Evolutionary conservation across 345 rosid genomes (phyloP), one percentile per base, ranked within the genome.

Genomic region (Brassica rapa): DNA sequence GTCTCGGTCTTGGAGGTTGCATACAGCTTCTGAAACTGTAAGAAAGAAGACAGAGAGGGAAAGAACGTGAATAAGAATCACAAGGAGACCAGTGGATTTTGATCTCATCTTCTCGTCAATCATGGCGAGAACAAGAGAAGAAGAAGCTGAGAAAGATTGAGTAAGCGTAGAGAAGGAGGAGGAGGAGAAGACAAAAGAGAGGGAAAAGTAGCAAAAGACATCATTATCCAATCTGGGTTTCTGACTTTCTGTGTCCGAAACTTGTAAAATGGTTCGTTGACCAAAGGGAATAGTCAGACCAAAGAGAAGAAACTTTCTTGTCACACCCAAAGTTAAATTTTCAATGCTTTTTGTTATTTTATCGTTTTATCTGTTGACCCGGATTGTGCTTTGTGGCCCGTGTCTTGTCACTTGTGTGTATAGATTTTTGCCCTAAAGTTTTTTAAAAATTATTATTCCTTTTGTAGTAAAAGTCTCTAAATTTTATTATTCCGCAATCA

Each of bases 231-330:
- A 62, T 72, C 68, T 77, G 71, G 70, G 77, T 8, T 64, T 80
- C 30, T 27, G 30, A 27, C 30, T 27, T 27, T 33, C 30, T 78
- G 49, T 80, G 85, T 79, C 80, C 75, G 80, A 79, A 81, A 83
- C 82, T 75, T 72, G 77, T 84, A 53, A 81, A 75, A 86, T 84
- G 79, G 88, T 74, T 84, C 89, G 86, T 88, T 89, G 94, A 87
- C 92, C 86, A 69, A 66, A 66, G 57, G 78, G 71, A 37, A 70
- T 72, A 74, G 82, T 76, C 74, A 76, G 80, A 82, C 72, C 63
- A 75, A 64, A 75, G 76, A 57, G 72, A 56, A 56, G 76, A 70
- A 70, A 69, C 71, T 79, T 80, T 80, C 76, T 80, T 75, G 76
- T 75, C 80, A 80, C 76, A 80, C 62, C 75, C 33, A 75, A 80